Percentiles rank a stretch among this genome's conserved stretches.
These are phyloP conservation scores for Cystobasidiaceae sp. DNA, from an alignment of 1,284 basidiomycete genomes.

Conservation along the genomic window DNA sequence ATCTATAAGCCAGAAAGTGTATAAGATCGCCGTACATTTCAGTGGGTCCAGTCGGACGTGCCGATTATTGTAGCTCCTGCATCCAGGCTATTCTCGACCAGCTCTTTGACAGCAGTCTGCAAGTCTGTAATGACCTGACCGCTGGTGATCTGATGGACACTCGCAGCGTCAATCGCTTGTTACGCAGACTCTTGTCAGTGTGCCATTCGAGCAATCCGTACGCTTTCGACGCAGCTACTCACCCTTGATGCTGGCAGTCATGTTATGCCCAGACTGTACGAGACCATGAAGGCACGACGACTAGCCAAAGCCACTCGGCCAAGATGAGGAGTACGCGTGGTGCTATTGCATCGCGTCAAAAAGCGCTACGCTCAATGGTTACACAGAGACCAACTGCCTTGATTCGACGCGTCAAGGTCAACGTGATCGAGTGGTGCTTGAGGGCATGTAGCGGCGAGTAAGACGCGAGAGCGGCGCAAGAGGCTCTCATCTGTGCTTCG, in stretches of 20 bases:
- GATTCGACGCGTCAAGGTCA: no score
- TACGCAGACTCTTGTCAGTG: background rate
- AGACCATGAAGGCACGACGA: no score
- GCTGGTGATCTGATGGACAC: conserved; percentile 79
- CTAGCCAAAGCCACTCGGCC: no score
- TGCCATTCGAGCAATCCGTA: background rate
- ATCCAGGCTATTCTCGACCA: conserved; percentile 93
- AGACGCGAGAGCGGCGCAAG: no score
- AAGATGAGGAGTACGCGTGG: no score
- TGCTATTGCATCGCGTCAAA: no score
- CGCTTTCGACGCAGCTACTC: background rate
- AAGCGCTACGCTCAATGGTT: no score
- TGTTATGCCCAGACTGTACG: no score
- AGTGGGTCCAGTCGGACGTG: conserved; percentile 46
- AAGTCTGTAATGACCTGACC: conserved; percentile 94
- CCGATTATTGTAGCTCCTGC: conserved; percentile 83
- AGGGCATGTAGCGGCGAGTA: no score
- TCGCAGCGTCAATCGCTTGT: conserved; percentile 63
- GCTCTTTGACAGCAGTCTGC: conserved; percentile 86
- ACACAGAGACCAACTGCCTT: no score
- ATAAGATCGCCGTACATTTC: conserved; percentile 3
- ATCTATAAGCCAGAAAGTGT: conserved; percentile 55
- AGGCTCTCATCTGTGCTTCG: no score
- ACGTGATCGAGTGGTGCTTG: no score
- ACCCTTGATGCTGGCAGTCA: conserved; percentile 5